phyloP scores from a whole-genome alignment of 2,329 filamentous ascomycete genomes.

The Sclerotinia minor region DNA sequence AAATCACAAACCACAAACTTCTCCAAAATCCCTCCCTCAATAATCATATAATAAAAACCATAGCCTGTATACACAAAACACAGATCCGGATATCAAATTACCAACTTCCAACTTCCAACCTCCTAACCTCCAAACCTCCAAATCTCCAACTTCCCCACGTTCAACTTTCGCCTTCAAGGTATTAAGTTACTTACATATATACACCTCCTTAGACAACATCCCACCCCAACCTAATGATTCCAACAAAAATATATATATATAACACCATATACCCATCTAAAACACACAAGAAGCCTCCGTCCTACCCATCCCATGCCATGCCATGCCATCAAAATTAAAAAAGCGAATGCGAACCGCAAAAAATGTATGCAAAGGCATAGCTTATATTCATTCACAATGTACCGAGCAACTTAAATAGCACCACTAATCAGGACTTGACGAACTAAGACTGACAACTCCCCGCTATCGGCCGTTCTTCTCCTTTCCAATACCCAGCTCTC shows the following conservation, averaged over 20 bases:
- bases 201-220: neutral
- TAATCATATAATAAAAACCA: no score
- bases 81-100: slow-evolving; percentile 1
- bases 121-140: no score
- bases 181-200: slow-evolving; percentile 1
- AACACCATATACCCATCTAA: neutral
- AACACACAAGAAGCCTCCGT: neutral
- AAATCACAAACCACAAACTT: no score
- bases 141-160: neutral
- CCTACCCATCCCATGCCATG: neutral
- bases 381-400: neutral
- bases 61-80: no score
- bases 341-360: neutral
- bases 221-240: neutral
- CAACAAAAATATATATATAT: no score
- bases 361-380: slow-evolving; percentile 5
- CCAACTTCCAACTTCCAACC: neutral
- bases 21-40: no score
- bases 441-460: slow-evolving; percentile 64
- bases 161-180: neutral
- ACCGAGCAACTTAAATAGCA: slow-evolving; percentile 8
- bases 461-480: slow-evolving; percentile 63
- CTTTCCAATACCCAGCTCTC: slow-evolving; percentile 70
- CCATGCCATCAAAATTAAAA: neutral
- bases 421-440: slow-evolving; percentile 51